Evolutionary conservation across 2,329 filamentous ascomycete species (phyloP), one percentile per base, ranked within the genome.

Genomic region (Fusarium oxysporum): DNA sequence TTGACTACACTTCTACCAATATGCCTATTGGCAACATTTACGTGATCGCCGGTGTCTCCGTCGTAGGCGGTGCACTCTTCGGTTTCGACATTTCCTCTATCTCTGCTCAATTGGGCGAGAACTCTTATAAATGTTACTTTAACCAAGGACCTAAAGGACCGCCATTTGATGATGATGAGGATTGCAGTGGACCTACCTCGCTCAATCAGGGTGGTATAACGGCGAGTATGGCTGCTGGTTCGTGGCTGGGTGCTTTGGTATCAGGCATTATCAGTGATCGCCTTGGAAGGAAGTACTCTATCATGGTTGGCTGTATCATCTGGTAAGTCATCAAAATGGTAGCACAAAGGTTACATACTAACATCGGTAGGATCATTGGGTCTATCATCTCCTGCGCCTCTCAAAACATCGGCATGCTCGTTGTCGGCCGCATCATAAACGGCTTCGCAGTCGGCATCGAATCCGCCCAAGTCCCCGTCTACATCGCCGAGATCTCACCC

Each of bases 401-500:
- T 2, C 81, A 85, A 53, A 85, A 86, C 75, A 84, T 73, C 16
- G 71, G 71, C 9, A 73, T 73, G 71, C 47, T 73, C 7, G 62
- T 88, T 55, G 84, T 84, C 33, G 88, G 87, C 19, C 86, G 88
- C 62, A 83, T 92, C 74, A 86, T 93, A 81, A 92, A 92, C 80
- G 91, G 91, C 23, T 43, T 87, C 23, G 57, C 87, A 53, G 90
- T 93, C 68, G 91, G 91, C 76, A 91, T 92, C 85, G 78, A 79
- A 2, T 92, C 90, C 23, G 89, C 91, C 9, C 90, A 92, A 77
- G 91, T 92, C 11, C 91, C 91, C 8, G 91, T 93, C 62, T 93
- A 93, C 81, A 89, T 93, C 55, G 88, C 90, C 45, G 92, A 93
- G 78, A 92, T 83, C 91, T 90, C 78, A 88, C 92, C 80, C 87